Conservation (phyloP, 441 rosid genomes). For the Adansonia rubrostipa region DNA sequence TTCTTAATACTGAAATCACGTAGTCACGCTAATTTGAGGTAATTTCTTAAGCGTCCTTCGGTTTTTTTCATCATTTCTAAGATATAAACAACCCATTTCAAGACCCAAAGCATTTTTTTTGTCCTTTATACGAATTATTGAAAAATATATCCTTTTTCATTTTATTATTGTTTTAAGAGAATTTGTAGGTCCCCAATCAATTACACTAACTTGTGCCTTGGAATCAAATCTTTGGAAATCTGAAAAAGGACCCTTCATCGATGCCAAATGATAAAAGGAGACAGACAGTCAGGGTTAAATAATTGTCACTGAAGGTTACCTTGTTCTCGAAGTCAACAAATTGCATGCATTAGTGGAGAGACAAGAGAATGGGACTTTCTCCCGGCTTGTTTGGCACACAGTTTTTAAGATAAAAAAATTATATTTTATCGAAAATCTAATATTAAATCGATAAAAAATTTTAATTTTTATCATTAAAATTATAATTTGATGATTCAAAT, state of each 20-base stretch:
- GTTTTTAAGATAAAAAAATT: no score
- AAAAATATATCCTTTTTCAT: not conserved
- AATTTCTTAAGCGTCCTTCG: not conserved
- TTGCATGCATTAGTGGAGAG: not conserved
- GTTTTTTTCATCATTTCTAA: not conserved
- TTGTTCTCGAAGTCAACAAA: not conserved
- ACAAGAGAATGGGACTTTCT: not conserved
- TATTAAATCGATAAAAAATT: no score
- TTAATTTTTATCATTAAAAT: no score
- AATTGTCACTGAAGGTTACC: not conserved
- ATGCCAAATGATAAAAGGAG: not conserved
- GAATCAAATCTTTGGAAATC: not conserved
- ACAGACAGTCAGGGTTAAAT: not conserved
- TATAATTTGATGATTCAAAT: no score
- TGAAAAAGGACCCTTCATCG: not conserved
- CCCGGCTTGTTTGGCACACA: no score
- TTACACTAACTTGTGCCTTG: no score
- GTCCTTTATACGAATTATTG: not conserved
- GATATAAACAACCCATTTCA: not conserved
- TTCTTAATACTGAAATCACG: not conserved
- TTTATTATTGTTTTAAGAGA: no score
- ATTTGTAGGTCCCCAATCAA: no score
- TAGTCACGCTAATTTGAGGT: not conserved
- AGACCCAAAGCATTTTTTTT: not conserved
- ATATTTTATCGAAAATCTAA: no score